A percentile compares a stretch with the other conserved stretches of the same genome.
These are phyloP conservation scores for Pseudotsuga menziesii DNA, from an alignment of 75 land plant genomes.

Conservation along the genomic window DNA sequence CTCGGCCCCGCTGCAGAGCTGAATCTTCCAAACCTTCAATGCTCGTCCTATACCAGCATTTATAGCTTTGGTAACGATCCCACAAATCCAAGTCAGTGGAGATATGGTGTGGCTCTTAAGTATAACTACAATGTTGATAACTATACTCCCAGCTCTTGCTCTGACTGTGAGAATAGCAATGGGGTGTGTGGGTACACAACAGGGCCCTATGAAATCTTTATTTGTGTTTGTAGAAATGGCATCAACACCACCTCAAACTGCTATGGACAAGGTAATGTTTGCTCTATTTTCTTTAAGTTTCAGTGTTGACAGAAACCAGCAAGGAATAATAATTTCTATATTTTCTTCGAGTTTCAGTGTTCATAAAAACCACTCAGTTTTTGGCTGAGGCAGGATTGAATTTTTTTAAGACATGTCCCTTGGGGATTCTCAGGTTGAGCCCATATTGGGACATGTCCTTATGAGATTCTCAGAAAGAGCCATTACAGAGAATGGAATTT, in stretches of 20 bases:
- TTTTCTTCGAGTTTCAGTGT: background rate
- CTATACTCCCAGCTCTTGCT: constrained; percentile 4
- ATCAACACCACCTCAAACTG: constrained; percentile 17
- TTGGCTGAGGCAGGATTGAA: background rate
- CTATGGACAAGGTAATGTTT: constrained; percentile 9
- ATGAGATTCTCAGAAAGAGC: no score
- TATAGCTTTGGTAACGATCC: constrained; percentile 12
- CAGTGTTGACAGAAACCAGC: background rate
- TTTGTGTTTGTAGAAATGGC: constrained; percentile 17
- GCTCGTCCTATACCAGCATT: constrained; percentile 20
- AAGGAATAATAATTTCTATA: background rate
- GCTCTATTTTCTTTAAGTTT: background rate
- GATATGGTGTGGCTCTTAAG: constrained; percentile 16
- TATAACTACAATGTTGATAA: constrained; percentile 2
- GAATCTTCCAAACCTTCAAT: constrained; percentile 13
- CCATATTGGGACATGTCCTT: no score
- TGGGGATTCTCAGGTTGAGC: background rate
- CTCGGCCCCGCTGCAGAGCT: constrained; percentile 7
- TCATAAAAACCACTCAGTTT: background rate
- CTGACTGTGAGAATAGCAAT: constrained; percentile 14
- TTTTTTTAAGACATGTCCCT: background rate
- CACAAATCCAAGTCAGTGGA: constrained; percentile 14
- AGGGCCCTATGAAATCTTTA: constrained; percentile 5
- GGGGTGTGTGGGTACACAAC: constrained; percentile 13
- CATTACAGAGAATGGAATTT: no score